Evolutionary conservation across 2,329 filamentous ascomycete species (phyloP).

Genomic region (Claviceps africana): DNA sequence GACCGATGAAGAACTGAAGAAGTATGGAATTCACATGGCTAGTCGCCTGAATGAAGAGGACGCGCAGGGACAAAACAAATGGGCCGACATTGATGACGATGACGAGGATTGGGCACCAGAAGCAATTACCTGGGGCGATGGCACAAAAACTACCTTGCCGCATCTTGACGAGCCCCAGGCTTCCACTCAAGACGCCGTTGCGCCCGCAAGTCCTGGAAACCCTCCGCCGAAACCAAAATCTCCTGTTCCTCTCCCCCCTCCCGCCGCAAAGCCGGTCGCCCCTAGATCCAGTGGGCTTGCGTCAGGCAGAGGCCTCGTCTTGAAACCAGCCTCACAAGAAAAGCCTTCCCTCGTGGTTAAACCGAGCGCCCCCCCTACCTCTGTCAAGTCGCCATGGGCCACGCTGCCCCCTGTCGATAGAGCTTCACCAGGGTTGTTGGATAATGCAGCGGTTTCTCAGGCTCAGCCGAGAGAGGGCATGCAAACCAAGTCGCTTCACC

Average conservation of each 20-base stretch:
- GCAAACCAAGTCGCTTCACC: conserved; percentile 38
- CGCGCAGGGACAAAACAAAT: conserved; percentile 61
- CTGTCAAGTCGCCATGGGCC: conserved; percentile 87
- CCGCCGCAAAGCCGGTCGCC: conserved; percentile 24
- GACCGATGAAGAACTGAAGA: conserved; percentile 76
- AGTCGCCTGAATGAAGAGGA: conserved; percentile 66
- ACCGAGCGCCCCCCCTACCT: conserved; percentile 49
- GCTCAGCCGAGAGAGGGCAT: conserved; percentile 39
- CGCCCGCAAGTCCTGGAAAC: conserved; percentile 11
- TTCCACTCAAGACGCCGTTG: conserved; percentile 14
- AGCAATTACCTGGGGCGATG: conserved; percentile 76
- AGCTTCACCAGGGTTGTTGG: conserved; percentile 53
- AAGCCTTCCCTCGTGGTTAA: conserved; percentile 64
- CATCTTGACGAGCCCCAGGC: conserved; percentile 38
- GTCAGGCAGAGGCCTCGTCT: conserved; percentile 46
- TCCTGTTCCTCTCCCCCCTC: conserved; percentile 22
- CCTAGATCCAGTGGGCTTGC: conserved; percentile 32
- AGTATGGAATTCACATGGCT: conserved; percentile 76
- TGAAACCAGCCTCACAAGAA: conserved; percentile 50
- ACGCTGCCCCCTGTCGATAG: conserved; percentile 73
- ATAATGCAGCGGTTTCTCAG: conserved; percentile 33
- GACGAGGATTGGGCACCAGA: conserved; percentile 80
- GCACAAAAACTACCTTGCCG: conserved; percentile 65
- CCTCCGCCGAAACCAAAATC: conserved; percentile 30
- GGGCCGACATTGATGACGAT: conserved; percentile 82